Percentiles rank a stretch among this genome's conserved stretches.
Evolutionary conservation across 2,329 filamentous ascomycete genomes (phyloP).

Genomic region (Plenodomus lindquistii): DNA sequence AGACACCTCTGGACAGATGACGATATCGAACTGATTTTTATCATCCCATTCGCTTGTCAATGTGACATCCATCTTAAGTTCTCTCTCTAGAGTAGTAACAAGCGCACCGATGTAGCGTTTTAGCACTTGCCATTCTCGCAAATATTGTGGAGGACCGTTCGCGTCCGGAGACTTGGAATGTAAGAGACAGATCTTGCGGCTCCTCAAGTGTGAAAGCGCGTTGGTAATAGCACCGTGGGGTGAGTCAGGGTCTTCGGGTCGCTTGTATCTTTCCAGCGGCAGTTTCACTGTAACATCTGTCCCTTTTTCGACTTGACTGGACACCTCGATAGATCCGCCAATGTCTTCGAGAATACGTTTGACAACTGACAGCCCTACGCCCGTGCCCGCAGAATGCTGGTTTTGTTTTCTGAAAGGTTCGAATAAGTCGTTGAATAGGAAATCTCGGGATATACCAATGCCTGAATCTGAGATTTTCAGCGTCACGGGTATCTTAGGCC

Average conservation of each 20-base stretch:
- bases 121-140: slow-evolving; percentile 1
- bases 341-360: slow-evolving; percentile 22
- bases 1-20: slow-evolving; percentile 31
- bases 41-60: slow-evolving; percentile 17
- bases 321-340: slow-evolving; percentile 21
- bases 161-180: slow-evolving; percentile 3
- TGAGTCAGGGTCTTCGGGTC: not conserved
- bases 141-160: not conserved
- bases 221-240: slow-evolving; percentile 2
- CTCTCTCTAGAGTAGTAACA: slow-evolving; percentile 12
- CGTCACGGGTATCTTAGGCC: slow-evolving; percentile 7
- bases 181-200: slow-evolving; percentile 23
- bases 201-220: slow-evolving; percentile 10
- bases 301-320: slow-evolving; percentile 7
- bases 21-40: slow-evolving; percentile 18
- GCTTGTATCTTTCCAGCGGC: slow-evolving; percentile 1
- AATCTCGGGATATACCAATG: slow-evolving; percentile 29
- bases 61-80: slow-evolving; percentile 19
- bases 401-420: slow-evolving; percentile 37
- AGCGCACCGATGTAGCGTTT: slow-evolving; percentile 18
- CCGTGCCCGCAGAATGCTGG: slow-evolving; percentile 21
- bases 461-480: slow-evolving; percentile 41
- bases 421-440: slow-evolving; percentile 26
- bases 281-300: slow-evolving; percentile 10
- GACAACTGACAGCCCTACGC: slow-evolving; percentile 28